Evolutionary conservation across 1,284 basidiomycete genomes (phyloP).

Genomic region (Moesziomyces parantarcticus): DNA sequence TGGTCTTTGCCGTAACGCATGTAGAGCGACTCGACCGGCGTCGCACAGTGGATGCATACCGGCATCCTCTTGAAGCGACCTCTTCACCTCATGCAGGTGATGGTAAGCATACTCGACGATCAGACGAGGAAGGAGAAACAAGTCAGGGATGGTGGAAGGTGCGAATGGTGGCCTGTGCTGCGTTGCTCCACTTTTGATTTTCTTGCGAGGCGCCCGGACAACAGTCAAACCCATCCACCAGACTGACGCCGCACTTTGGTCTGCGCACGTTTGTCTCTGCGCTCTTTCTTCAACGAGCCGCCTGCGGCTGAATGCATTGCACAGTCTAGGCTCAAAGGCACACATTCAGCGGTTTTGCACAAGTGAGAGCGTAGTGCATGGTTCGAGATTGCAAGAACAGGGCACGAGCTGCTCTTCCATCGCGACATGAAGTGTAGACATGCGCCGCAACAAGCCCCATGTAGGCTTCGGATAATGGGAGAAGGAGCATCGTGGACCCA

Average conservation of each 20-base stretch:
- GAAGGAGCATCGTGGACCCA: too few species aligned
- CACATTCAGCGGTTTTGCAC: too few species aligned
- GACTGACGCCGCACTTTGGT: background rate
- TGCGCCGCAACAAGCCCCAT: too few species aligned
- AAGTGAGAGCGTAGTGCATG: background rate
- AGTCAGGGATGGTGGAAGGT: too few species aligned
- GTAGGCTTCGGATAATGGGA: too few species aligned
- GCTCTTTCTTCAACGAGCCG: too few species aligned
- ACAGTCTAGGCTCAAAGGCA: too few species aligned
- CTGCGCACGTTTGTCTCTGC: background rate
- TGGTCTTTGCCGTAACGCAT: constrained; percentile 42
- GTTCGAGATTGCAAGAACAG: background rate
- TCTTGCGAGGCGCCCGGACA: background rate
- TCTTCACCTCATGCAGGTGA: background rate
- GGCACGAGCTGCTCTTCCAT: background rate
- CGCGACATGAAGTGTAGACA: too few species aligned
- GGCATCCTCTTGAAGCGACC: constrained; percentile 42
- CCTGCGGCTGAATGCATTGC: too few species aligned
- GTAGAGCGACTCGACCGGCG: constrained; percentile 37
- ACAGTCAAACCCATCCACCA: background rate
- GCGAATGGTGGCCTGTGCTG: background rate
- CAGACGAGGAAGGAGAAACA: too few species aligned
- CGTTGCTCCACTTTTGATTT: background rate
- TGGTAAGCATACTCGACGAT: too few species aligned
- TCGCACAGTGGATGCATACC: constrained; percentile 47